Percentiles rank a stretch among this genome's conserved stretches.
These are phyloP conservation scores for Leucosporidium yakuticum DNA, from an alignment of 768 basidiomycete genomes.

Conservation along the genomic window DNA sequence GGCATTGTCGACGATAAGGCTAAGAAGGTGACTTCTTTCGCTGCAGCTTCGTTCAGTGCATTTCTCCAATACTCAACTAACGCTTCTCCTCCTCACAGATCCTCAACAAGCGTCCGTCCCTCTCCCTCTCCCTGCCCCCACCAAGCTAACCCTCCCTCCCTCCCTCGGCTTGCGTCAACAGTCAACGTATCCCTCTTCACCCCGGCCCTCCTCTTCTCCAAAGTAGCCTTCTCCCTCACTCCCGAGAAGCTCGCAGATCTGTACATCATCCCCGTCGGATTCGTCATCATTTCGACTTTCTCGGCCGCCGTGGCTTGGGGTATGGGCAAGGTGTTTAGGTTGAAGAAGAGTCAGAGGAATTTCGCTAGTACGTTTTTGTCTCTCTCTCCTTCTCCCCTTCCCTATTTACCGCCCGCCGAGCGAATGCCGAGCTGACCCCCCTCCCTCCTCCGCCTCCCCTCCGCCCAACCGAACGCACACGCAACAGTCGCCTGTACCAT, in stretches of 20 bases:
- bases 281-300: conserved; percentile 64
- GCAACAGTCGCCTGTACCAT: conserved; percentile 37
- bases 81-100: conserved; percentile 47
- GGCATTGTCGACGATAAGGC: conserved; percentile 83
- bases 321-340: conserved; percentile 58
- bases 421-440: neutral
- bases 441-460: too few relatives aligned
- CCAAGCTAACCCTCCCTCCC: neutral
- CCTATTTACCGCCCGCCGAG: too few relatives aligned
- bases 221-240: conserved; percentile 78
- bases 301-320: conserved; percentile 64
- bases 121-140: neutral
- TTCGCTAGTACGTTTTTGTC: conserved; percentile 34
- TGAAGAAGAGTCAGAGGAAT: conserved; percentile 71
- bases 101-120: neutral
- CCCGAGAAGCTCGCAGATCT: conserved; percentile 75
- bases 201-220: conserved; percentile 39
- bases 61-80: neutral
- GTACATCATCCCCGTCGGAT: conserved; percentile 70
- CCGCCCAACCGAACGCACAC: too few relatives aligned
- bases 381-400: neutral
- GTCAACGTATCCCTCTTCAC: conserved; percentile 79
- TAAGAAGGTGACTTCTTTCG: conserved; percentile 60
- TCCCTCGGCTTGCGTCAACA: neutral
- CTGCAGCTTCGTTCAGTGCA: neutral